Evolutionary conservation across 495 filamentous ascomycete species (phyloP).

Genomic region (Penicillium paxilli): DNA sequence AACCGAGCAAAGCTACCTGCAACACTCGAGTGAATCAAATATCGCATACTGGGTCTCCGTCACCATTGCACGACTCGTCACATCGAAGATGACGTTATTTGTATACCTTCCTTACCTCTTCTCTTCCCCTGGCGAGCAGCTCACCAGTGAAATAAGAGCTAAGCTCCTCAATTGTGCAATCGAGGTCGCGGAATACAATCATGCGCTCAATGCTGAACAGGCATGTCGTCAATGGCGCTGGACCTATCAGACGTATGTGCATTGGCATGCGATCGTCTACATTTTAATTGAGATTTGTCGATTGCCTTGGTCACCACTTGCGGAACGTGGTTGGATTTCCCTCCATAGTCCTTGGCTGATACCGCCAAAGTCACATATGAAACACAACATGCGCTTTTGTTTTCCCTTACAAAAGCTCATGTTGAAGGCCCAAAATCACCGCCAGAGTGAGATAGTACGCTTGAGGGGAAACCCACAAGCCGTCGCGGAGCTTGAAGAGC

Average conservation of each 20-base stretch:
- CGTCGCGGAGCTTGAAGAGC: constrained; percentile 26
- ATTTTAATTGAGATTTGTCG: constrained; percentile 52
- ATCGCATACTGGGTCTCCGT: constrained; percentile 45
- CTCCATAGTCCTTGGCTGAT: constrained; percentile 52
- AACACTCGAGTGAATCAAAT: constrained; percentile 37
- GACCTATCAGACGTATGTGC: constrained; percentile 58
- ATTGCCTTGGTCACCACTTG: constrained; percentile 47
- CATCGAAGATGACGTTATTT: constrained; percentile 49
- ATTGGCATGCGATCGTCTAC: constrained; percentile 62
- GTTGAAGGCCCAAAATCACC: constrained; percentile 47
- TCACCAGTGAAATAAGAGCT: constrained; percentile 36
- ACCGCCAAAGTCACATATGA: constrained; percentile 30
- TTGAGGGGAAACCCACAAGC: constrained; percentile 30
- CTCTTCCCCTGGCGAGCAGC: constrained; percentile 27
- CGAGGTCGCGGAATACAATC: constrained; percentile 58
- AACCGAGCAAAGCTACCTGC: constrained; percentile 45
- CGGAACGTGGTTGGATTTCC: constrained; percentile 56
- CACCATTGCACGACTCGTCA: constrained; percentile 35
- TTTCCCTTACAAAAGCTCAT: constrained; percentile 53
- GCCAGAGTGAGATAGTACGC: constrained; percentile 39
- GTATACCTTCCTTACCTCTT: constrained; percentile 46
- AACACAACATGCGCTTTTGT: constrained; percentile 50
- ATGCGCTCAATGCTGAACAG: constrained; percentile 47
- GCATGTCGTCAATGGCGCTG: constrained; percentile 57
- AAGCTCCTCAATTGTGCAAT: constrained; percentile 45